Base-by-base conservation (phyloP, 2,329 filamentous ascomycete species). In the Fusarium sp. region DNA sequence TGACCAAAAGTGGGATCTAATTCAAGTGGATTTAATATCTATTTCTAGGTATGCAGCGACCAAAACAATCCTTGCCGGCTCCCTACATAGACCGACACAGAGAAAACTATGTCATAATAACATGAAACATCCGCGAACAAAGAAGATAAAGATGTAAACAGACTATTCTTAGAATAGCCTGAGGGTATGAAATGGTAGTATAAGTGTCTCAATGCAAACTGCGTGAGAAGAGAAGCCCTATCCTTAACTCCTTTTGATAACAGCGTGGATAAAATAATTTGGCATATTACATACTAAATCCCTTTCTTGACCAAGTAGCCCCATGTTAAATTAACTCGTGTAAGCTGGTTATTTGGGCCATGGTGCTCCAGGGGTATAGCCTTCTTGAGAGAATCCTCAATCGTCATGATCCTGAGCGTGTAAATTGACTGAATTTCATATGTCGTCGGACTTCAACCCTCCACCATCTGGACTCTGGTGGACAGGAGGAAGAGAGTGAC, bases 341-440 rank as follows among this genome's bases (percentile, higher is more conserved):
- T 12, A 37, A n/a, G 18, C 34, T n/a, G 10, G 4, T 0, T n/a
- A 12, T 2, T 11, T 3, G 34, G 6, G 10, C 6, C 6, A 37
- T n/a, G 10, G 18, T 37, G 10, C 10, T n/a, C 11, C 18, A 37
- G 2, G 11, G 18, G 10, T n/a, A 4, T 37, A 37, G 6, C 3
- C 18, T 37, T 37, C 10, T 12, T 37, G 9, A 11, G 3, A 5
- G 18, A 12, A n/a, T 7, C 34, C 10, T n/a, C 6, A 7, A n/a
- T 11, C 18, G 10, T n/a, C 34, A 12, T 37, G 18, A n/a, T 37
- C 18, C 18, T 6, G 18, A 37, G 34, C 18, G 18, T 12, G 34
- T 37, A 12, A n/a, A 37, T 37, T 37, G 34, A n/a, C 18, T 37
- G n/a, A 18, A 37, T 37, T n/a, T 37, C 18, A 37, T 37, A n/a